Evolutionary conservation across 2,329 filamentous ascomycete genomes (phyloP).

Genomic region (Pseudocercospora cruenta): DNA sequence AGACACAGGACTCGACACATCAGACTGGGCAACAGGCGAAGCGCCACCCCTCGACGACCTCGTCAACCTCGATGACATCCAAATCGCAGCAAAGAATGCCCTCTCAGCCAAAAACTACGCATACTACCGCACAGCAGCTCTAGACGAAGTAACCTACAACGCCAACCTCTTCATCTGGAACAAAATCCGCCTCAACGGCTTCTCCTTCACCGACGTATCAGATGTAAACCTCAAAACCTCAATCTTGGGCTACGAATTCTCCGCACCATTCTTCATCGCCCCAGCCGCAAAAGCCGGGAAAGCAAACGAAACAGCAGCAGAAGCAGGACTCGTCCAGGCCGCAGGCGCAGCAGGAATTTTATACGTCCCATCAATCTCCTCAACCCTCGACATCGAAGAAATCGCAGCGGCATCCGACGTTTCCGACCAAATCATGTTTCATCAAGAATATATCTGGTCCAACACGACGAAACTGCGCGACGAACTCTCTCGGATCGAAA

Average conservation of each 20-base stretch:
- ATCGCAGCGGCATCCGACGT: conserved; percentile 37
- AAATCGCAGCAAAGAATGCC: conserved; percentile 47
- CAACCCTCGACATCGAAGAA: conserved; percentile 39
- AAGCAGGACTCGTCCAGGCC: conserved; percentile 49
- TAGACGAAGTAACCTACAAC: conserved; percentile 37
- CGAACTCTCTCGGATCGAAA: conserved; percentile 40
- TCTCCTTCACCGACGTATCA: conserved; percentile 32
- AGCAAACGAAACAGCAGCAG: conserved; percentile 69
- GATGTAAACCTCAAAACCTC: conserved; percentile 59
- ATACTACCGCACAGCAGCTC: conserved; percentile 35
- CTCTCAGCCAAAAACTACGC: conserved; percentile 50
- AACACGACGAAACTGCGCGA: conserved; percentile 38
- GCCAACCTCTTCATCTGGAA: conserved; percentile 35
- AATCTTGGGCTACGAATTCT: conserved; percentile 82
- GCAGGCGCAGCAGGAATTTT: conserved; percentile 55
- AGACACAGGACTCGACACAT: conserved; percentile 35
- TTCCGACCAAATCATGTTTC: conserved; percentile 43
- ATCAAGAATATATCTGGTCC: conserved; percentile 46
- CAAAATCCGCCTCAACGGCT: conserved; percentile 34
- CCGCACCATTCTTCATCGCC: conserved; percentile 90
- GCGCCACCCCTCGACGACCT: conserved; percentile 32
- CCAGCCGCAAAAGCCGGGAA: conserved; percentile 92
- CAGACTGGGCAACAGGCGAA: conserved; percentile 30
- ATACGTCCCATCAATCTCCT: conserved; percentile 51
- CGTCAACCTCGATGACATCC: conserved; percentile 34